Conservation (phyloP, 345 rosid species). For the Cochlearia excelsa region DNA sequence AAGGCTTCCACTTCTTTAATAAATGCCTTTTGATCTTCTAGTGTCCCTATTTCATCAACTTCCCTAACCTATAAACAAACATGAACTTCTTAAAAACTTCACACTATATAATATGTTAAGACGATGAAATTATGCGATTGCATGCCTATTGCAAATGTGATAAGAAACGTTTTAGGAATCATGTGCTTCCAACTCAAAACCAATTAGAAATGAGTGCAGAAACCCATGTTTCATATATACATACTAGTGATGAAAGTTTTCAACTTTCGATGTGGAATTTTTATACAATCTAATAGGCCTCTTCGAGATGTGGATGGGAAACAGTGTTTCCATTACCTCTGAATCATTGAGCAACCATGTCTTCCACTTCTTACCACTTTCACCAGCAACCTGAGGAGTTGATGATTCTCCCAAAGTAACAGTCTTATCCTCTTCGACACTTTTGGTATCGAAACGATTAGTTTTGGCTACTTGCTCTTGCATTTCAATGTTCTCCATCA, state of each 20-base stretch:
- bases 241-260: too few relatives aligned
- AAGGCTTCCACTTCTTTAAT: slow-evolving; percentile 77
- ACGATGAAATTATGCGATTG: not conserved
- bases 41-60: slow-evolving; percentile 62
- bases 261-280: not conserved
- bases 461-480: slow-evolving; percentile 35
- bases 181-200: too few relatives aligned
- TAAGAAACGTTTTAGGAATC: too few relatives aligned
- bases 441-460: slow-evolving; percentile 32
- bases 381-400: slow-evolving; percentile 37
- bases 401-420: slow-evolving; percentile 38
- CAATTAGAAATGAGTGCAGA: too few relatives aligned
- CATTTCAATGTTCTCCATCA: slow-evolving; percentile 62
- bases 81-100: not conserved
- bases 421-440: slow-evolving; percentile 40
- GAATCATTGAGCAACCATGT: slow-evolving; percentile 58
- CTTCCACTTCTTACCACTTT: slow-evolving; percentile 48
- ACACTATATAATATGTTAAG: too few relatives aligned
- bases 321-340: slow-evolving; percentile 42
- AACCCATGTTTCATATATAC: too few relatives aligned
- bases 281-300: not conserved
- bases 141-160: not conserved
- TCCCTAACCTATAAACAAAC: slow-evolving; percentile 50
- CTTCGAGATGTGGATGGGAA: not conserved
- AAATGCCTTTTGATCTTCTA: slow-evolving; percentile 64